phyloP scores from a whole-genome alignment of 306 rosid species.

The Cicer cuneatum region DNA sequence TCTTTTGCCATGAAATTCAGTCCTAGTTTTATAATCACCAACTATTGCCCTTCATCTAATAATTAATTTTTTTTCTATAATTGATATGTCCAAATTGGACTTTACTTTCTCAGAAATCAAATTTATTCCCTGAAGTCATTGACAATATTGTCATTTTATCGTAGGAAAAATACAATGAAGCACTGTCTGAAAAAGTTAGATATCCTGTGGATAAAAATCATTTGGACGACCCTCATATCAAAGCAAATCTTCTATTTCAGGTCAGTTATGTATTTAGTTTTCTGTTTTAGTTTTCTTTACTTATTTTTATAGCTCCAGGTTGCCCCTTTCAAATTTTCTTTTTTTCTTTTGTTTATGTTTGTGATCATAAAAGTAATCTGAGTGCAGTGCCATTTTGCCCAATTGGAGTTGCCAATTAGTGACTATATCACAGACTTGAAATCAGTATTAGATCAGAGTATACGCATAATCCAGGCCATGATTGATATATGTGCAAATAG shows the following conservation, averaged over 20 bases:
- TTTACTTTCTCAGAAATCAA: constrained; percentile 30
- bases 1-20: neutral
- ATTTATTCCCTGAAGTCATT: neutral
- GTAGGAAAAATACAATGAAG: constrained; percentile 86
- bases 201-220: constrained; percentile 82
- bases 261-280: constrained; percentile 58
- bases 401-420: constrained; percentile 87
- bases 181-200: constrained; percentile 75
- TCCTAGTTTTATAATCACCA: constrained; percentile 15
- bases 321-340: neutral
- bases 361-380: constrained; percentile 33
- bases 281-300: constrained; percentile 26
- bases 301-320: neutral
- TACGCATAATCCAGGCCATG: constrained; percentile 97
- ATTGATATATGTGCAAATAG: constrained; percentile 96
- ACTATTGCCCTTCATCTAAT: constrained; percentile 7
- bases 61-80: constrained; percentile 10
- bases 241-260: constrained; percentile 93
- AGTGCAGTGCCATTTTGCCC: constrained; percentile 91
- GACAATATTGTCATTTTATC: constrained; percentile 32
- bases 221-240: constrained; percentile 88
- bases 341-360: constrained; percentile 35
- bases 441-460: constrained; percentile 96
- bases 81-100: constrained; percentile 3
- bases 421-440: constrained; percentile 93